phyloP scores from a whole-genome alignment of 202 grass and related monocot genomes.

The Carex arenaria region DNA sequence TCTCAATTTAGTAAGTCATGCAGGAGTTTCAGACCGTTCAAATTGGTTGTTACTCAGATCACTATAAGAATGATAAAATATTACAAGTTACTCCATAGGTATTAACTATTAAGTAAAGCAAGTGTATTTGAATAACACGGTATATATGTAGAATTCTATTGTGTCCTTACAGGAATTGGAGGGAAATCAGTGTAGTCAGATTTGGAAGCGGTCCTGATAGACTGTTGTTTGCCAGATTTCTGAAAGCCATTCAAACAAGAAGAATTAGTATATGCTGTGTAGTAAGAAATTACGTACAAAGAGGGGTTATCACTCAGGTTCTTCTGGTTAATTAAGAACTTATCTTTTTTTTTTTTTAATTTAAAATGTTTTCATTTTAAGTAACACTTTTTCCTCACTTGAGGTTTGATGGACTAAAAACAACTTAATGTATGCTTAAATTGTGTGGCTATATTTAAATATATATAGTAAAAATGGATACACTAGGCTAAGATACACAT shows the following conservation, averaged over 20 bases:
- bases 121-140: slow-evolving; percentile 2
- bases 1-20: slow-evolving; percentile 39
- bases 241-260: slow-evolving; percentile 21
- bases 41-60: slow-evolving; percentile 81
- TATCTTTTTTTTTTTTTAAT: neutral
- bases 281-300: neutral
- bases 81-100: neutral
- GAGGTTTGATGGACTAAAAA: neutral
- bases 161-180: slow-evolving; percentile 53
- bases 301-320: neutral
- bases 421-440: neutral
- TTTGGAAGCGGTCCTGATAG: slow-evolving; percentile 52
- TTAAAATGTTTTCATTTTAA: neutral
- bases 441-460: neutral
- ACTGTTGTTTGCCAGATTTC: slow-evolving; percentile 67
- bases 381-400: neutral
- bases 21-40: slow-evolving; percentile 44
- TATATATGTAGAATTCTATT: neutral
- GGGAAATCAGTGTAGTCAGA: slow-evolving; percentile 27
- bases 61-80: slow-evolving; percentile 28
- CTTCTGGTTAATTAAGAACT: neutral
- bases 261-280: neutral
- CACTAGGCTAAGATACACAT: neutral
- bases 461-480: neutral
- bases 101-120: neutral